phyloP scores from a whole-genome alignment of 2,329 filamentous ascomycete genomes.

The Helotiales sp. region DNA sequence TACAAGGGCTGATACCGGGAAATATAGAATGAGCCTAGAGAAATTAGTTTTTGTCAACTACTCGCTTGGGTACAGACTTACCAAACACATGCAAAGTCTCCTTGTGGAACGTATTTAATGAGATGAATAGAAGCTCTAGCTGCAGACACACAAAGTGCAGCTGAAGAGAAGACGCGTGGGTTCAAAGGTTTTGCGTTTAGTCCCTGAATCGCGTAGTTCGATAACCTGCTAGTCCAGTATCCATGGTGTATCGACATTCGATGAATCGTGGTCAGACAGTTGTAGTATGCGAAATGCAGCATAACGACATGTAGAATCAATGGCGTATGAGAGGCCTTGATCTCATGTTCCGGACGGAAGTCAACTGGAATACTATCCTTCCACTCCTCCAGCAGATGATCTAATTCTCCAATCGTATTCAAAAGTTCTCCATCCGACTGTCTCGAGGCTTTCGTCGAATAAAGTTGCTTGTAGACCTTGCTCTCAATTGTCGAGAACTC shows the following conservation, averaged over 20 bases:
- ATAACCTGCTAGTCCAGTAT: slow-evolving; percentile 94
- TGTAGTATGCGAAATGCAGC: slow-evolving; percentile 96
- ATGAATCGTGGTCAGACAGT: slow-evolving; percentile 95
- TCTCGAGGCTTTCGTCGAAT: slow-evolving; percentile 88
- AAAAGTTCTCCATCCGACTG: slow-evolving; percentile 90
- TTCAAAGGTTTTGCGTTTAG: slow-evolving; percentile 89
- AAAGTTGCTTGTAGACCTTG: slow-evolving; percentile 89
- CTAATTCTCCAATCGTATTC: slow-evolving; percentile 93
- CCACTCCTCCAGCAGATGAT: slow-evolving; percentile 89
- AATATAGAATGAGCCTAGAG: slow-evolving; percentile 83
- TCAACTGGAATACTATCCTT: slow-evolving; percentile 94
- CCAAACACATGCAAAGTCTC: slow-evolving; percentile 95
- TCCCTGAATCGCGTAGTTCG: slow-evolving; percentile 93
- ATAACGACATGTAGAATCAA: slow-evolving; percentile 94
- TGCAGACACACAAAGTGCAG: slow-evolving; percentile 87
- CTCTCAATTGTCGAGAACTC: slow-evolving; percentile 90
- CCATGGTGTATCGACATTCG: slow-evolving; percentile 98
- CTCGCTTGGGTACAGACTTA: slow-evolving; percentile 44
- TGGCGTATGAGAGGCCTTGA: slow-evolving; percentile 87
- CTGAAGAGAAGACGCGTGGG: slow-evolving; percentile 90
- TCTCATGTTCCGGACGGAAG: slow-evolving; percentile 96
- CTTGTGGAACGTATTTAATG: slow-evolving; percentile 93
- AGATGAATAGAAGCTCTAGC: slow-evolving; percentile 90
- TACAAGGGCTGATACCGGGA: slow-evolving; percentile 91
- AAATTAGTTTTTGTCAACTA: slow-evolving; percentile 31